Percentiles rank a stretch among this genome's conserved stretches.
Evolutionary conservation across 225 moss, liverwort and hornwort genomes (phyloP).

Genomic region (Anthoceros angustus): DNA sequence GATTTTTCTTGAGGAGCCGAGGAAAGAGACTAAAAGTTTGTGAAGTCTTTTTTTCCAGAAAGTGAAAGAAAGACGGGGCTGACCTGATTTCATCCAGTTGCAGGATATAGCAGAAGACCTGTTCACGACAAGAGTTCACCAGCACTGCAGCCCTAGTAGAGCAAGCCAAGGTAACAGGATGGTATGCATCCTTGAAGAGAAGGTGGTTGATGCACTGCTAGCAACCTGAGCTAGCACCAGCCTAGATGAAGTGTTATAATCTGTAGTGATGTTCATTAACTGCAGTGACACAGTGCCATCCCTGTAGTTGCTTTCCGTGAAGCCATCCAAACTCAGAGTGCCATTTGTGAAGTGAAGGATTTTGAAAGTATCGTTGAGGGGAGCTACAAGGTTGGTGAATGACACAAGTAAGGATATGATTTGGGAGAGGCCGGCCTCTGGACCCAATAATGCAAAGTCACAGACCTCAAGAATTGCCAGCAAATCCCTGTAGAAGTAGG

Average conservation of each 20-base stretch:
- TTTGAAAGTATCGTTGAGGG: neutral
- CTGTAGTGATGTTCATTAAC: neutral
- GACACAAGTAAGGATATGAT: neutral
- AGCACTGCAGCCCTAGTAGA: neutral
- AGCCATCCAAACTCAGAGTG: neutral
- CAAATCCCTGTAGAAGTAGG: constrained; percentile 13
- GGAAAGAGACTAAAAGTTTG: no score
- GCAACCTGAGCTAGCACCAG: neutral
- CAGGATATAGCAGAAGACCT: no score
- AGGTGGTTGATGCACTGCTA: neutral
- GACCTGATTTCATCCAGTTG: no score
- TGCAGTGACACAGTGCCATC: neutral
- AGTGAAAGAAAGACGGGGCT: no score
- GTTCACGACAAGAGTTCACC: neutral
- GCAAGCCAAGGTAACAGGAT: neutral
- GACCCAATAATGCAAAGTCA: constrained; percentile 25
- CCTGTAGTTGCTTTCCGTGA: neutral
- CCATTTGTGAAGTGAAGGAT: neutral
- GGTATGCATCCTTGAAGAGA: neutral
- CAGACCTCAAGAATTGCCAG: constrained; percentile 25
- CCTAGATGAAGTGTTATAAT: neutral
- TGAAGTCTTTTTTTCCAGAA: no score
- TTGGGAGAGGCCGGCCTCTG: neutral
- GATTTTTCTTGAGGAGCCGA: no score
- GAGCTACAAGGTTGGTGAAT: neutral